These are phyloP conservation scores for Cytospora chrysosperma DNA, from an alignment of 2,329 filamentous ascomycete genomes.

Conservation along the genomic window DNA sequence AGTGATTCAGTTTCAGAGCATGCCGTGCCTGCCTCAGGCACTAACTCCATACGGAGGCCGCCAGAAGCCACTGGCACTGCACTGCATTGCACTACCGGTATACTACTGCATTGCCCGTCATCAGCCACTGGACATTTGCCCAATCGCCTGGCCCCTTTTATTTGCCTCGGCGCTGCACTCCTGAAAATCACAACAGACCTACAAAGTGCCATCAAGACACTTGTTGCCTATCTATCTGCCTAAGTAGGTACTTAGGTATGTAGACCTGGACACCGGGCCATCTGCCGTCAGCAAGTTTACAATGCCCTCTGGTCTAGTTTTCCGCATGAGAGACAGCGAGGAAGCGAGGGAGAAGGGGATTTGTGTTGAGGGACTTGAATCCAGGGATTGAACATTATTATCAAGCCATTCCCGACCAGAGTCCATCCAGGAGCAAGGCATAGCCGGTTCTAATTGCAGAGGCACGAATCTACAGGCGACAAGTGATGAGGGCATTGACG, in stretches of 20 bases:
- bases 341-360: neutral
- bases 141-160: neutral
- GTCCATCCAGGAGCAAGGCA: neutral
- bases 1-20: neutral
- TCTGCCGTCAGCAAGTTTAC: neutral
- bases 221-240: neutral
- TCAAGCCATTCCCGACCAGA: neutral
- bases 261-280: neutral
- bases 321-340: neutral
- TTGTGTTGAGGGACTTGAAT: neutral
- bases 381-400: too few relatives aligned
- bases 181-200: neutral
- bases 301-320: neutral
- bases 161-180: neutral
- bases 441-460: neutral
- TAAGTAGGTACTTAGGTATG: too few relatives aligned
- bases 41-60: neutral
- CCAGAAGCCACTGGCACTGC: neutral
- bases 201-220: neutral
- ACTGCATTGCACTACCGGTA: too few relatives aligned
- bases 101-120: neutral
- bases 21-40: neutral
- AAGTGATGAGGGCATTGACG: neutral
- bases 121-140: neutral
- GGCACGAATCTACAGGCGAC: neutral